A percentile compares a stretch with the other conserved stretches of the same genome.
Conservation (phyloP, 208 protist genomes). For the Leptomonas seymouri region DNA sequence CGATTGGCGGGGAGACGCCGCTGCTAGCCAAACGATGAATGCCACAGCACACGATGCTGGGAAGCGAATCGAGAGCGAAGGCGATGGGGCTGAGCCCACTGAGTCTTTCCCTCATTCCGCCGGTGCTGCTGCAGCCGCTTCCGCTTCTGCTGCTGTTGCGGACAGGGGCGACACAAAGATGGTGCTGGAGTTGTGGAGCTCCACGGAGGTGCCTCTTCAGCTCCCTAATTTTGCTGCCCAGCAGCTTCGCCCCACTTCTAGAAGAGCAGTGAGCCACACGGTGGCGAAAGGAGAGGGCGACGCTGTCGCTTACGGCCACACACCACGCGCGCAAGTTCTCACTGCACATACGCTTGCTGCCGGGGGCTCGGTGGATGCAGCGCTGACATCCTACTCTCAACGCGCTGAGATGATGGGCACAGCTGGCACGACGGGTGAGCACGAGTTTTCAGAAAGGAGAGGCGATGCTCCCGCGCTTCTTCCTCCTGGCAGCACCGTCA, state of each 20-base stretch:
- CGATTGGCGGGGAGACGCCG: too few relatives aligned
- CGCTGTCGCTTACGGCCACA: too few relatives aligned
- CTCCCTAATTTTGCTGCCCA: slow-evolving; percentile 8
- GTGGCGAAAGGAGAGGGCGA: neutral
- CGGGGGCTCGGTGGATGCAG: too few relatives aligned
- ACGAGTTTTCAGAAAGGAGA: neutral
- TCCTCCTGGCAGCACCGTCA: slow-evolving; percentile 21
- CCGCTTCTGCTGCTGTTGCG: neutral
- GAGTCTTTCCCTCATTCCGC: too few relatives aligned
- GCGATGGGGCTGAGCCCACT: too few relatives aligned
- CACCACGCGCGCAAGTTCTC: too few relatives aligned
- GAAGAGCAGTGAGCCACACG: neutral
- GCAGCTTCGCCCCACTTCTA: neutral
- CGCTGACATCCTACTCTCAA: too few relatives aligned
- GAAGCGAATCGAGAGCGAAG: neutral
- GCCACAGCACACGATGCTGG: neutral
- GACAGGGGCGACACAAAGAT: slow-evolving; percentile 2
- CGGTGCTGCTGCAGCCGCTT: neutral
- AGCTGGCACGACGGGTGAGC: too few relatives aligned
- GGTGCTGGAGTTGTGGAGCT: slow-evolving; percentile 47
- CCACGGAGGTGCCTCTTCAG: slow-evolving; percentile 42
- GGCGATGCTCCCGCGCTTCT: neutral
- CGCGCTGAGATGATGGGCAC: too few relatives aligned
- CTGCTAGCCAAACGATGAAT: neutral
- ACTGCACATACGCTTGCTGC: too few relatives aligned